Base-by-base conservation (phyloP, 2,329 filamentous ascomycete species). In the Didymella glomerata region DNA sequence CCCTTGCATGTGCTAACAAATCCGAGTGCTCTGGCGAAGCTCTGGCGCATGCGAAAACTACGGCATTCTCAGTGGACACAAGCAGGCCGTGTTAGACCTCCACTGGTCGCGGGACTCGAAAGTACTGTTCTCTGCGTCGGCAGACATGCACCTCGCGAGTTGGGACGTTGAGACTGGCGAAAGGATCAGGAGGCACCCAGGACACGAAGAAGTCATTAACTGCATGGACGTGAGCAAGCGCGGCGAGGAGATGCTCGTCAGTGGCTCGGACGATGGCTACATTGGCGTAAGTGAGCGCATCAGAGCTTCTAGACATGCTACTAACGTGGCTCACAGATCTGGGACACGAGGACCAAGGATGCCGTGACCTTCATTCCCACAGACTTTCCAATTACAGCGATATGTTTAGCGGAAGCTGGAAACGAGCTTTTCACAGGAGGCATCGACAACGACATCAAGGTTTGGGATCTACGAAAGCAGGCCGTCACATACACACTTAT, bases 141-240 rank as follows among this genome's bases (percentile, higher is more conserved):
- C 95, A 66, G 95, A 99, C 76, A 93, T 88, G 86, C 92, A 93
- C 67, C 84, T 98, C 28, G 93, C 93, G 38, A 96, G 92, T 76
- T 99, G 94, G 94, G 94, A 99, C 73, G 80, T 96, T 41, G 94
- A 95, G 66, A 93, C 92, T 0, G 94, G 94, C n/a, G 86, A 90
- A 66, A 87, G 95, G 72, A 96, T 98, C 84, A 90, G 95, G 64
- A 87, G 92, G 72, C 96, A 99, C 73, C 82, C 93, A 11, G 95
- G 95, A 0, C 95, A 99, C 73, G 93, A 97, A 71, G 94, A 97
- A 76, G 86, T 97, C n/a, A 89, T 99, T 81, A 99, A 98, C 77
- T 86, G 90, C 61, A 82, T 98, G 76, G 93, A 97, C 71, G 88
- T 96, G 62, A 95, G 90, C 80, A 90, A 89, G 75, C 86, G 95